Evolutionary conservation across 257 asterid species (phyloP), one percentile per base, ranked within the genome.

Genomic region (Solanum stenotomum): DNA sequence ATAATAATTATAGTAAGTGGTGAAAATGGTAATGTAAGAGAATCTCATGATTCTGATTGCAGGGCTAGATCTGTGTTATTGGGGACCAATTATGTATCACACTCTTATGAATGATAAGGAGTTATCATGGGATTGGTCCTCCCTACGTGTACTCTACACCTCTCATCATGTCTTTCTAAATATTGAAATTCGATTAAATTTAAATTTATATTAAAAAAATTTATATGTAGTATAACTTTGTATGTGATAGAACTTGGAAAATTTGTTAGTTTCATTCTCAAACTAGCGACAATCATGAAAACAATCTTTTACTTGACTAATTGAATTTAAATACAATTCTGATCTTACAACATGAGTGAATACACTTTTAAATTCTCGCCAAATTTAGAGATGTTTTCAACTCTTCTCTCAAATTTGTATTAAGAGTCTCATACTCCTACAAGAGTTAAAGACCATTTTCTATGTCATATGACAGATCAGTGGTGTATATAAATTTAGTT

Each of bases 31-130:
- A 23, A 22, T 81, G 85, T 31, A 46, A 81, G 85, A 81, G 68
- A 46, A 81, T 81, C 85, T 81, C 85, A 81, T 81, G 85, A 81
- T 81, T 81, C 68, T 46, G 68, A 18, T 46, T 29, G 85, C 68
- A 81, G 78, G 85, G 85, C 27, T 46, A 34, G 68, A 81, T 81
- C 85, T 79, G 35, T 78, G 85, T 81, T 46, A 16, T 81, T 81
- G 68, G 85, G 85, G 85, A 81, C 85, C 85, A 81, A 81, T 81
- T 81, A 76, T 78, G 20, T 23, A 76, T 37, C 83, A 75, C 83
- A 76, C 83, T 15, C 83, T 76, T 38, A 81, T 27, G 40, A 81
- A 81, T 81, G 85, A 81, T 29, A 59, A 46, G 42, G 85, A 81
- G 65, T 27, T 49, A 81, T 81, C 85, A 81, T 81, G 68, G 85